phyloP scores from a whole-genome alignment of 139 green algal genomes.

The Zygnema circumcarinatum region DNA sequence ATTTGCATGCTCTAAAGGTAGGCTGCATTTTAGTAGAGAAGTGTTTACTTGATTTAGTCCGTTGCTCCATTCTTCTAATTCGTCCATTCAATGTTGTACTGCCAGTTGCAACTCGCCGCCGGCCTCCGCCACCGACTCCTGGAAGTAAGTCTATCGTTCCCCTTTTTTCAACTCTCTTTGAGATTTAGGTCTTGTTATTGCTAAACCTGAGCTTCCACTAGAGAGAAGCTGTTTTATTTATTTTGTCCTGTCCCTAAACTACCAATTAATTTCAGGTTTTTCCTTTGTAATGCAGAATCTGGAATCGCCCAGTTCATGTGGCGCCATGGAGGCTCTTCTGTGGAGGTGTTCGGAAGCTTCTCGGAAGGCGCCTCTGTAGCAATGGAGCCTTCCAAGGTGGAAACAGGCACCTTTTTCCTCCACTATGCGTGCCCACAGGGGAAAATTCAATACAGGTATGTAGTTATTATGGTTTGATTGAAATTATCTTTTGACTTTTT shows the following conservation, averaged over 20 bases:
- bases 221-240: no score
- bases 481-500: background rate
- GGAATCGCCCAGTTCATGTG: conserved; percentile 57
- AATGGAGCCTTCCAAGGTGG: conserved; percentile 33
- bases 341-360: conserved; percentile 52
- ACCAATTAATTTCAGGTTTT: no score
- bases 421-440: conserved; percentile 54
- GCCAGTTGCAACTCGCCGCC: background rate
- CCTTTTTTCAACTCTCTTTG: background rate
- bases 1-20: no score
- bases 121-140: background rate
- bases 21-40: no score
- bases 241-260: no score
- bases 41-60: no score
- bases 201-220: no score
- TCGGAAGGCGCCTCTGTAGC: conserved; percentile 25
- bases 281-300: background rate
- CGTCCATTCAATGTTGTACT: no score
- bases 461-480: background rate
- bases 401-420: conserved; percentile 50
- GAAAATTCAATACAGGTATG: conserved; percentile 52
- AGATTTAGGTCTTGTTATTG: no score
- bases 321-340: conserved; percentile 51
- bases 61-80: no score
- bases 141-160: background rate